Evolutionary conservation across 345 rosid genomes (phyloP).

Genomic region (Brassica rapa): DNA sequence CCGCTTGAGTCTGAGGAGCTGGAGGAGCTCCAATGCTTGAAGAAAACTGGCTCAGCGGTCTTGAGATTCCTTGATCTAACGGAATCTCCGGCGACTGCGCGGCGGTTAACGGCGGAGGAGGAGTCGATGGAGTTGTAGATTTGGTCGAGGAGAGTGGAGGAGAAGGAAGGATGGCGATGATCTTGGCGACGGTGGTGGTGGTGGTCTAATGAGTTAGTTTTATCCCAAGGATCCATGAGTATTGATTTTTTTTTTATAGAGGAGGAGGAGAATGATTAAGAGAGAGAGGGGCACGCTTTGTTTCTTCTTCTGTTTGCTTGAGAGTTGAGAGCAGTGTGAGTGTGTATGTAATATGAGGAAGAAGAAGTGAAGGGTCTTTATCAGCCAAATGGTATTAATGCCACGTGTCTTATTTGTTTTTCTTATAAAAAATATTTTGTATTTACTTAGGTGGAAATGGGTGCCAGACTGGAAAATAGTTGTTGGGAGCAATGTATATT

Average conservation of each 20-base stretch:
- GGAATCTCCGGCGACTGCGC: slow-evolving; percentile 40
- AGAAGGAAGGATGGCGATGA: slow-evolving; percentile 71
- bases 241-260: slow-evolving; percentile 22
- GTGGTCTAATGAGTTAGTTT: slow-evolving; percentile 3
- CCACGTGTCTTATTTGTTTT: slow-evolving; percentile 26
- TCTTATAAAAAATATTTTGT: neutral
- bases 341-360: neutral
- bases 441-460: neutral
- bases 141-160: slow-evolving; percentile 69
- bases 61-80: slow-evolving; percentile 21
- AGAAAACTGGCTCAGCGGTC: slow-evolving; percentile 17
- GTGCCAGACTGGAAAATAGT: neutral
- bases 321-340: slow-evolving; percentile 3
- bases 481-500: neutral
- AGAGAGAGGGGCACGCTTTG: slow-evolving; percentile 21
- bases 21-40: neutral
- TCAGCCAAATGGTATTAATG: slow-evolving; percentile 2
- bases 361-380: neutral
- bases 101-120: slow-evolving; percentile 41
- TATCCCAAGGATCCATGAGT: slow-evolving; percentile 52
- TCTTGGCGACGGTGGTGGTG: slow-evolving; percentile 31
- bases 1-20: slow-evolving; percentile 51
- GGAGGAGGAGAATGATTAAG: slow-evolving; percentile 7
- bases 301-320: neutral
- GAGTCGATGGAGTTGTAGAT: slow-evolving; percentile 74